Evolutionary conservation across 2,329 filamentous ascomycete species (phyloP).

Genomic region (Bipolaris oryzae): DNA sequence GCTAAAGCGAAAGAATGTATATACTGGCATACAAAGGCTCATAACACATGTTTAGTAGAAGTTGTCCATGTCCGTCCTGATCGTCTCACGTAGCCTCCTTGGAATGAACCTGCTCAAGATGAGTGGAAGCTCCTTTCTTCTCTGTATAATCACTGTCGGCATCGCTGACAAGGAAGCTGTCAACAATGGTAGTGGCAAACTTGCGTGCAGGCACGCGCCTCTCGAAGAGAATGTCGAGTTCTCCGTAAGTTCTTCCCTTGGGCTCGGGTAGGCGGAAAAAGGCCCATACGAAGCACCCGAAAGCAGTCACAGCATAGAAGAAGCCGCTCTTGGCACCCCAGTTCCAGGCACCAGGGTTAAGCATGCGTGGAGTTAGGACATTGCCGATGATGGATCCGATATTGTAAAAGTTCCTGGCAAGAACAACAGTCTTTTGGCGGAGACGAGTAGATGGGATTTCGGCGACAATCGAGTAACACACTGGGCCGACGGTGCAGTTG

Average conservation of each 20-base stretch:
- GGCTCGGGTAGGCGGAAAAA: constrained; percentile 83
- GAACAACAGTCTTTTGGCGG: constrained; percentile 88
- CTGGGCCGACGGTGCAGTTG: constrained; percentile 84
- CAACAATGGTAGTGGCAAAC: constrained; percentile 37
- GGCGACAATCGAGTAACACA: constrained; percentile 86
- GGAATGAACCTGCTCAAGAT: constrained; percentile 35
- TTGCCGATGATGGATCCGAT: constrained; percentile 79
- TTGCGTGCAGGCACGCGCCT: constrained; percentile 39
- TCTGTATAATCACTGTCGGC: constrained; percentile 28
- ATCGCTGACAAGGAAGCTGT: constrained; percentile 29
- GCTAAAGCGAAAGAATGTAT: neutral
- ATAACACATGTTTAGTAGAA: constrained; percentile 8
- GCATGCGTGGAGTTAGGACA: constrained; percentile 44
- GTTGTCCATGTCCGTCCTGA: neutral
- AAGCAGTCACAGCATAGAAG: constrained; percentile 83
- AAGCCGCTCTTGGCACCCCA: constrained; percentile 87
- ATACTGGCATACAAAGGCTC: neutral
- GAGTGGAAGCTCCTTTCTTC: constrained; percentile 32
- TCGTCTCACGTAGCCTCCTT: constrained; percentile 9
- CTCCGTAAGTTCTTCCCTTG: constrained; percentile 78
- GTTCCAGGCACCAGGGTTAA: constrained; percentile 47
- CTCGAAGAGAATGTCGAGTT: constrained; percentile 85
- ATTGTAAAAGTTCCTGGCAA: constrained; percentile 78
- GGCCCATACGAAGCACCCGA: constrained; percentile 77
- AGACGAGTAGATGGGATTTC: constrained; percentile 83